phyloP scores from a whole-genome alignment of 495 filamentous ascomycete genomes.

The Penicillium lagena region DNA sequence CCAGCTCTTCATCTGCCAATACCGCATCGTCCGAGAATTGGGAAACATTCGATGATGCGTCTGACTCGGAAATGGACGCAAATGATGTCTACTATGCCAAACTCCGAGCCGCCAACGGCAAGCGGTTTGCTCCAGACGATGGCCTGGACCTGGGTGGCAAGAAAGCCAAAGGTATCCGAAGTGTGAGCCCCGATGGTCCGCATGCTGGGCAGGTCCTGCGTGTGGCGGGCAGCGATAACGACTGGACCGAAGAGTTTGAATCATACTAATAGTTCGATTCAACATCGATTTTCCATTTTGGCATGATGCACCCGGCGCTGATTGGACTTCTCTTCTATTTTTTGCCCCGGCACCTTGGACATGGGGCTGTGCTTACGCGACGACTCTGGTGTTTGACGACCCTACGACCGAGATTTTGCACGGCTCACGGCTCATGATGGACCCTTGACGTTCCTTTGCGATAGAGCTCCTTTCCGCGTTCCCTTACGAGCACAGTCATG shows the following conservation, averaged over 20 bases:
- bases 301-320: background rate
- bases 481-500: constrained; percentile 7
- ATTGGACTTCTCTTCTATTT: constrained; percentile 3
- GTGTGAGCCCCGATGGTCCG: constrained; percentile 37
- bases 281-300: background rate
- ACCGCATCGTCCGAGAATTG: constrained; percentile 82
- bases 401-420: constrained; percentile 18
- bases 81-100: constrained; percentile 74
- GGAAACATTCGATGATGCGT: constrained; percentile 83
- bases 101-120: constrained; percentile 57
- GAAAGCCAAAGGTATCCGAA: constrained; percentile 47
- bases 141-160: constrained; percentile 45
- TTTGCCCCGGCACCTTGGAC: constrained; percentile 9
- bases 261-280: constrained; percentile 25
- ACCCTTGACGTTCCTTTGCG: constrained; percentile 13
- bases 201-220: constrained; percentile 32
- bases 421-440: constrained; percentile 18
- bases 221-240: constrained; percentile 41
- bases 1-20: constrained; percentile 56
- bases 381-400: constrained; percentile 18
- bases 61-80: constrained; percentile 66
- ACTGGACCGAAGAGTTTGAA: constrained; percentile 46
- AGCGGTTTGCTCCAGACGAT: constrained; percentile 57
- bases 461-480: constrained; percentile 11
- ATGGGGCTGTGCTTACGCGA: constrained; percentile 12